phyloP scores from a whole-genome alignment of 305 asterid species.

The Rubia peregrina region DNA sequence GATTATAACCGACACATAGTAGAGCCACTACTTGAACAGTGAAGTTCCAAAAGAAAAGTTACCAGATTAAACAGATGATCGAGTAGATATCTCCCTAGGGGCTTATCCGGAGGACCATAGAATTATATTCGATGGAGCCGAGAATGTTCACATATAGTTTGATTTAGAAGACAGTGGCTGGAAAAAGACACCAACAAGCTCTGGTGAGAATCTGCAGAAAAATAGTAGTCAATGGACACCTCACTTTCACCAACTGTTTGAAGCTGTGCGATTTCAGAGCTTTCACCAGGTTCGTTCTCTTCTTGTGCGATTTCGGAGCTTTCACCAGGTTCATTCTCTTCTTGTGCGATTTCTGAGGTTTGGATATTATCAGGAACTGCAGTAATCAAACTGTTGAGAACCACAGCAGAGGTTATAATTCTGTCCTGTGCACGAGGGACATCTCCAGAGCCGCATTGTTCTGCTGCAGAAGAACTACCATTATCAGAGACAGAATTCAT shows the following conservation, averaged over 20 bases:
- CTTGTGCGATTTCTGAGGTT: conserved; percentile 27
- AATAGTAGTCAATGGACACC: conserved; percentile 37
- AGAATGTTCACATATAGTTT: conserved; percentile 78
- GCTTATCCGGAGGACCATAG: conserved; percentile 82
- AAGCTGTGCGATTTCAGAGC: conserved; percentile 28
- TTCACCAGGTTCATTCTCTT: conserved; percentile 34
- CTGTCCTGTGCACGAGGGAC: background rate
- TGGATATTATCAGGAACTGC: conserved; percentile 17
- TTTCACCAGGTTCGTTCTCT: conserved; percentile 33
- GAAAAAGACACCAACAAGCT: conserved; percentile 88
- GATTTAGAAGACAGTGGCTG: conserved; percentile 63
- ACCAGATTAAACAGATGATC: conserved; percentile 88
- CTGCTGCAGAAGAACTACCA: conserved; percentile 25
- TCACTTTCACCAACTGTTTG: conserved; percentile 32
- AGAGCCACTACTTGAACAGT: background rate
- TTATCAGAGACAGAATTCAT: conserved; percentile 29
- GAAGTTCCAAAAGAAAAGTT: conserved; percentile 14
- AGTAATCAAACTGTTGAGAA: conserved; percentile 35
- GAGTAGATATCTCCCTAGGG: conserved; percentile 83
- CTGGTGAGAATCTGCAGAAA: conserved; percentile 48
- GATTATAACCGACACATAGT: conserved; percentile 1
- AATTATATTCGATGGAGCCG: conserved; percentile 68
- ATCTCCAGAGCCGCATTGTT: conserved; percentile 29
- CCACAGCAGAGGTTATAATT: conserved; percentile 33
- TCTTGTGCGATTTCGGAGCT: conserved; percentile 33